Evolutionary conservation across 1,284 basidiomycete genomes (phyloP), one percentile per base, ranked within the genome.

Genomic region (Testicularia cyperi): DNA sequence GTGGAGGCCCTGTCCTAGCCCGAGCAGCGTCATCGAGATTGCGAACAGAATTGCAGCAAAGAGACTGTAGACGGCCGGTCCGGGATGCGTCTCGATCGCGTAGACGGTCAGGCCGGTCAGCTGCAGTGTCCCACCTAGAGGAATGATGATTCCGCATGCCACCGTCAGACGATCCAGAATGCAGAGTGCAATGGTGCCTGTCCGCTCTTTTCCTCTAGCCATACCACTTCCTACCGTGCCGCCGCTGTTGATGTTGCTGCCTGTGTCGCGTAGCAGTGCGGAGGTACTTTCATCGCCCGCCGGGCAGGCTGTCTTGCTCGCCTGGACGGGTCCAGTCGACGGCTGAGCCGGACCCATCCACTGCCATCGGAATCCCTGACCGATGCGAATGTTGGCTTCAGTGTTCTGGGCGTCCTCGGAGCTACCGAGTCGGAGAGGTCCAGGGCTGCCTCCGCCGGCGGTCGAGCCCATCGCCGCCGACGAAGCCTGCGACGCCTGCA

Each of bases 41-140:
- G 30, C 30, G 18, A 31, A 31, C 8, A 14, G 9, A 15, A 31
- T 31, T 8, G 30, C 30, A 9, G 30, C 30, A 8, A 9, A 7
- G 7, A 31, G 30, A 16, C 30, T 19, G 9, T 19, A 31, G 9
- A 16, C 30, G 14, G 30, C 15, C 8, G 30, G 30, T 8, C 30
- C 30, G 16, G 9, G 18, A 16, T 31, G 30, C 9, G 30, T 31
- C 18, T 31, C 9, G 9, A 31, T 19, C 9, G 30, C 30, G 16
- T 31, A 31, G 30, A 31, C 30, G 18, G 30, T 31, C 30, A 31
- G 18, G 8, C 30, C 30, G 7, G 30, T 31, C 30, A 31, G 30
- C 30, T 31, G 14, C 14, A 31, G 30, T 19, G 16, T 9, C 9
- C 30, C 30, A 9, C 30, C 30, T 7, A 31, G 18, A 31, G 30